Percentiles rank a stretch among this genome's conserved stretches.
These are phyloP conservation scores for Strobilomyces echinocephalus DNA, from an alignment of 768 basidiomycete genomes.

Conservation along the genomic window DNA sequence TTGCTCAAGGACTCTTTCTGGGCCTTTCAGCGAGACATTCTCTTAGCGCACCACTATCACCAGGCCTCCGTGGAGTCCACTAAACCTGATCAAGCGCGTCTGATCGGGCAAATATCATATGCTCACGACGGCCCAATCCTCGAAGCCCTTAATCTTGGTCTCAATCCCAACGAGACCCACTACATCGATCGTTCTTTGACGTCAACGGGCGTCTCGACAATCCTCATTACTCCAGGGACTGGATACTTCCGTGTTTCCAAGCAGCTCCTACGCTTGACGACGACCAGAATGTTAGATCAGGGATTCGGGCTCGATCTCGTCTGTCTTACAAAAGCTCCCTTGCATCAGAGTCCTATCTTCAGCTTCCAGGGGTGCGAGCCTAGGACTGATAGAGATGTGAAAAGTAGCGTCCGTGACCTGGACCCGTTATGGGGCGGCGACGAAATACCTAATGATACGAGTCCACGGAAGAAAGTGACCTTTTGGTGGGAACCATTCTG, in stretches of 20 bases:
- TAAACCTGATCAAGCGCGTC: conserved; percentile 48
- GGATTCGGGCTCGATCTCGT: conserved; percentile 89
- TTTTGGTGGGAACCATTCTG: conserved; percentile 94
- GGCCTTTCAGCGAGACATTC: conserved; percentile 88
- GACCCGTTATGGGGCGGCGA: conserved; percentile 79
- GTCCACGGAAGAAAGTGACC: conserved; percentile 42
- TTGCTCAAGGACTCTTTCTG: conserved; percentile 85
- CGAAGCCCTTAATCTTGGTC: conserved; percentile 87
- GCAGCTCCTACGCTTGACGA: conserved; percentile 83
- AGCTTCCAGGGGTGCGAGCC: conserved; percentile 73
- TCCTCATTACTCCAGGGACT: conserved; percentile 89
- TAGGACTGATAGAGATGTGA: conserved; percentile 45
- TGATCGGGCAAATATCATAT: conserved; percentile 74
- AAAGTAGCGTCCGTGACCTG: conserved; percentile 41
- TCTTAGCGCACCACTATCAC: conserved; percentile 86
- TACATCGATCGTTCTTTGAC: conserved; percentile 93
- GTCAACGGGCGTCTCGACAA: conserved; percentile 77
- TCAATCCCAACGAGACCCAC: conserved; percentile 91
- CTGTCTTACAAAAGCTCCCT: conserved; percentile 82
- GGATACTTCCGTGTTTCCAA: conserved; percentile 93
- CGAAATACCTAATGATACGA: conserved; percentile 38
- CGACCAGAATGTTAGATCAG: conserved; percentile 89
- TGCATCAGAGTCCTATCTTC: conserved; percentile 92
- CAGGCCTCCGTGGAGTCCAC: conserved; percentile 52
- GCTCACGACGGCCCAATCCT: conserved; percentile 96